phyloP scores from a whole-genome alignment of 495 filamentous ascomycete species.

The Penicillium flavigenum region DNA sequence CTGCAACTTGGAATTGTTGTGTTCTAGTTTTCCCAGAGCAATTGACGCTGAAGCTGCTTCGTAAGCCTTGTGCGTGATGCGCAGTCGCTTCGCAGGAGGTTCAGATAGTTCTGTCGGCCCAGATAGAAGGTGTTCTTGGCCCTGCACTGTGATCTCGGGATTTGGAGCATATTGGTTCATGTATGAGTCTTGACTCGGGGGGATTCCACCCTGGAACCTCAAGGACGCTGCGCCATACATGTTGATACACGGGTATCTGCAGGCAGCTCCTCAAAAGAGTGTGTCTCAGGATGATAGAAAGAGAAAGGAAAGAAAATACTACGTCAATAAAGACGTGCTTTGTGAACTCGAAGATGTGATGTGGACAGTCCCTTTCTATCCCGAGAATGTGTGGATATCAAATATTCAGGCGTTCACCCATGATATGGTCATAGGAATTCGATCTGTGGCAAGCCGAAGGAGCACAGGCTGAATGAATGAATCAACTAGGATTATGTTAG shows the following conservation, averaged over 20 bases:
- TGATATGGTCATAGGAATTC: constrained; percentile 4
- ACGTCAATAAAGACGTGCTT: not conserved
- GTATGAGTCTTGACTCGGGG: constrained; percentile 17
- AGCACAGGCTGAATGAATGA: constrained; percentile 3
- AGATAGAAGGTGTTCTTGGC: not conserved
- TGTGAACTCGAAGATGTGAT: not conserved
- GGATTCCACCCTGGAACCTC: constrained; percentile 13
- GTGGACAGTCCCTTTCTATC: constrained; percentile 1
- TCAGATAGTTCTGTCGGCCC: constrained; percentile 10
- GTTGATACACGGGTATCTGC: constrained; percentile 15
- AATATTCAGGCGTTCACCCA: constrained; percentile 8
- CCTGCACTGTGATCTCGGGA: constrained; percentile 5
- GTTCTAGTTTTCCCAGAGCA: not conserved
- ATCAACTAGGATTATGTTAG: constrained; percentile 10
- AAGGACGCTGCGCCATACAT: constrained; percentile 21
- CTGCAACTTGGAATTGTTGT: not conserved
- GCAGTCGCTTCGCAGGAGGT: constrained; percentile 23
- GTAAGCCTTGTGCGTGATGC: constrained; percentile 17
- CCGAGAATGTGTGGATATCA: constrained; percentile 15
- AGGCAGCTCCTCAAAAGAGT: not conserved
- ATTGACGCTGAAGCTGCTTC: constrained; percentile 8
- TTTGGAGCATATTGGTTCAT: constrained; percentile 16
- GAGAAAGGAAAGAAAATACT: not conserved
- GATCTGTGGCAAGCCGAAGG: constrained; percentile 7
- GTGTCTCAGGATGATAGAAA: not conserved